A percentile compares a stretch with the other conserved stretches of the same genome.
Conservation (phyloP, 176 grass and related monocot genomes). For the Puccinellia tenuiflora region DNA sequence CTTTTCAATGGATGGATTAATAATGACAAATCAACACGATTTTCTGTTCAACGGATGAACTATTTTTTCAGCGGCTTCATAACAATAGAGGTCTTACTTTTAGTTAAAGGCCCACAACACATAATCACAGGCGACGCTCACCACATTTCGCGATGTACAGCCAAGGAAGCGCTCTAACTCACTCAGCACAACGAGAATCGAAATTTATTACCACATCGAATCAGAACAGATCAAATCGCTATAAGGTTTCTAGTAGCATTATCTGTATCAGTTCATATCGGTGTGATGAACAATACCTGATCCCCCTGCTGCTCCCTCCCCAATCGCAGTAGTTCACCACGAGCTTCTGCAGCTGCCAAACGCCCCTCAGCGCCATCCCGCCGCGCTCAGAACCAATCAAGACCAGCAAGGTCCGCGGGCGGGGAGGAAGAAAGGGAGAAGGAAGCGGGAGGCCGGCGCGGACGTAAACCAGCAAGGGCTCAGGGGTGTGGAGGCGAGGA, state of each 20-base stretch:
- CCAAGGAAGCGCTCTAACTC: not conserved
- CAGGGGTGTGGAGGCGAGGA: not conserved
- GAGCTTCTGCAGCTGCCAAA: constrained; percentile 82
- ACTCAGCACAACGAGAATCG: not conserved
- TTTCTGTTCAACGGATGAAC: not conserved
- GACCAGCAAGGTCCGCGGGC: not conserved
- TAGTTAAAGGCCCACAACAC: not conserved
- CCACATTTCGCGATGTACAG: not conserved
- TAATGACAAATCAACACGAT: not conserved
- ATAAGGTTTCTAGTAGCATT: not conserved
- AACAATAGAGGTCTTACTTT: not conserved
- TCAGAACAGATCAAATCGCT: not conserved
- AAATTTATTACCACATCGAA: not conserved
- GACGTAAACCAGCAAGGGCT: not conserved
- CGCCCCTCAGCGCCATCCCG: constrained; percentile 73
- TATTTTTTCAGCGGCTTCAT: not conserved
- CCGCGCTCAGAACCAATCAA: not conserved
- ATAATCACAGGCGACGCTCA: not conserved
- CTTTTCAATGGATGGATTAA: not conserved
- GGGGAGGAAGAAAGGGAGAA: not conserved
- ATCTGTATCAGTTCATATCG: not conserved
- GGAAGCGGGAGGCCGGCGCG: not conserved
- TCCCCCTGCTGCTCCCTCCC: constrained; percentile 84
- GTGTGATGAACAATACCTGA: constrained; percentile 43
- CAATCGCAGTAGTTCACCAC: constrained; percentile 77